Conservation (phyloP, 192 early-diverging fungal species). For the Backusella australiensis region DNA sequence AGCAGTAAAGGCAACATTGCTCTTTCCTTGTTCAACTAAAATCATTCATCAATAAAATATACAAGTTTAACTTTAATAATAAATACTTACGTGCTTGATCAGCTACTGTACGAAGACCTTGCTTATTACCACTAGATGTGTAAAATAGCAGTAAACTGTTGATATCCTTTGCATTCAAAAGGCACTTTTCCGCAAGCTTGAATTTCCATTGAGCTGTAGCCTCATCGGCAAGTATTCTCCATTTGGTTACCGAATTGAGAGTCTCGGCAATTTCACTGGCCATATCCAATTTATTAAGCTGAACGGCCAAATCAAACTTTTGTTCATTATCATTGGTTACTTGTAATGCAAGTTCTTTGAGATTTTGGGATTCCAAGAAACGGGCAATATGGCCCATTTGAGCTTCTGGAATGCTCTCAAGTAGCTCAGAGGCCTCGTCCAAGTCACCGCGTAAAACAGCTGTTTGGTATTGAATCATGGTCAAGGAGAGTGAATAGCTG, state of each 20-base stretch:
- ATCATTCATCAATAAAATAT: background rate
- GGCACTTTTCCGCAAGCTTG: slow-evolving; percentile 85
- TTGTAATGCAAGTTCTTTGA: slow-evolving; percentile 89
- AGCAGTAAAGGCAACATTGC: slow-evolving; percentile 91
- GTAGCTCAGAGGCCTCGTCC: slow-evolving; percentile 72
- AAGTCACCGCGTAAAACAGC: slow-evolving; percentile 93
- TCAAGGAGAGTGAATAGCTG: slow-evolving; percentile 88
- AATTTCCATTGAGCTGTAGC: slow-evolving; percentile 90
- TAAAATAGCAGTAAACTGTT: slow-evolving; percentile 89
- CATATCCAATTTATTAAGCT: slow-evolving; percentile 76
- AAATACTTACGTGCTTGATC: slow-evolving; percentile 49
- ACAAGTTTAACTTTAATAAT: background rate
- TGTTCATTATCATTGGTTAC: slow-evolving; percentile 95
- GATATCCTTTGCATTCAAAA: slow-evolving; percentile 83
- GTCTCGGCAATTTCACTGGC: slow-evolving; percentile 88
- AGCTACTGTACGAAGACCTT: slow-evolving; percentile 75
- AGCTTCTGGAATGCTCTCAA: slow-evolving; percentile 80
- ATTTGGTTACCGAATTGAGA: slow-evolving; percentile 83
- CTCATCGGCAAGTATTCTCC: slow-evolving; percentile 88
- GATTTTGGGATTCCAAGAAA: slow-evolving; percentile 92
- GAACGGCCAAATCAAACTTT: slow-evolving; percentile 92
- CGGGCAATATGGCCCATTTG: slow-evolving; percentile 92
- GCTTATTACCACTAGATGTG: slow-evolving; percentile 79
- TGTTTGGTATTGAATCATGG: slow-evolving; percentile 98
- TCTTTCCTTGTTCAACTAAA: slow-evolving; percentile 67